These are phyloP conservation scores for Ciborinia camelliae DNA, from an alignment of 2,329 filamentous ascomycete genomes.

Conservation along the genomic window DNA sequence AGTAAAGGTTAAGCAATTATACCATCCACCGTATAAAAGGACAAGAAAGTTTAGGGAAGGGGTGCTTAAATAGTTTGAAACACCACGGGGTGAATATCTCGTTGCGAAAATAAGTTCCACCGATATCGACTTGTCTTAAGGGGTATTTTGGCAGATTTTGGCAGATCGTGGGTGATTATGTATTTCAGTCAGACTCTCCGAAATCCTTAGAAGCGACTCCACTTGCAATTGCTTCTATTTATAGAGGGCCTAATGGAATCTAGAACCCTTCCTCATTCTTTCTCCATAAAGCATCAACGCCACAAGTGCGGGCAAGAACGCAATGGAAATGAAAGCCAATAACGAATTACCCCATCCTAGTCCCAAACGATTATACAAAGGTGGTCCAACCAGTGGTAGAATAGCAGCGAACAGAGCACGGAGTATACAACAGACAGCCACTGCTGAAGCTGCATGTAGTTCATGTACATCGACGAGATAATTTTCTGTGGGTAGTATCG, in stretches of 20 bases:
- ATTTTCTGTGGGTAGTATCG: constrained; percentile 41
- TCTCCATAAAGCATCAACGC: constrained; percentile 44
- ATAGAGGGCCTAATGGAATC: not conserved
- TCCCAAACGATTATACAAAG: constrained; percentile 42
- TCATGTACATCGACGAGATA: constrained; percentile 46
- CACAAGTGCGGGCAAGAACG: constrained; percentile 45
- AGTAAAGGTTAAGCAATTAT: too few species aligned
- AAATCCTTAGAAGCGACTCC: too few species aligned
- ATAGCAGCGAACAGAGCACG: constrained; percentile 46
- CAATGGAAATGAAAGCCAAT: constrained; percentile 47
- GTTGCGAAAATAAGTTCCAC: too few species aligned
- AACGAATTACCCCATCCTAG: constrained; percentile 47
- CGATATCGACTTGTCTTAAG: too few species aligned
- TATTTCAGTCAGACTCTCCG: too few species aligned
- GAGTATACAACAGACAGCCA: constrained; percentile 41
- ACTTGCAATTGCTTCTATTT: too few species aligned
- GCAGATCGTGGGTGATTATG: too few species aligned
- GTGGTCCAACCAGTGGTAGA: constrained; percentile 48
- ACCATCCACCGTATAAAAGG: too few species aligned
- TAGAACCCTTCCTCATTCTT: not conserved
- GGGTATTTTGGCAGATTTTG: too few species aligned
- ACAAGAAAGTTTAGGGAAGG: too few species aligned
- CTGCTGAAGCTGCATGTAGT: constrained; percentile 40
- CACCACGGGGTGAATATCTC: too few species aligned
- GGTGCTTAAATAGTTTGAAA: too few species aligned